Conservation (phyloP, 1,139 yeast genomes). For the Geotrichum restrictum region DNA sequence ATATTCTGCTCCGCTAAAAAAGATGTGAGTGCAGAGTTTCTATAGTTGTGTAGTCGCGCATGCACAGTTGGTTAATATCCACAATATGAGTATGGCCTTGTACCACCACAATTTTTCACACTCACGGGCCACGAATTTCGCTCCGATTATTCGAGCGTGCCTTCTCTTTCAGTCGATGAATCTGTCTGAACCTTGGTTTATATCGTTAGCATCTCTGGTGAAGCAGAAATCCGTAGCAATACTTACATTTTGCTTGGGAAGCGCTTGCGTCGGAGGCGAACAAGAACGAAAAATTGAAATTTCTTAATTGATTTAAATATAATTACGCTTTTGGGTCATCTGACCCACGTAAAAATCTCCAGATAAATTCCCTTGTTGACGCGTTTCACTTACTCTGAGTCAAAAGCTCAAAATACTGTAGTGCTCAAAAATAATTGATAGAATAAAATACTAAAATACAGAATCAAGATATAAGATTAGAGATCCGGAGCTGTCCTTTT, state of each 20-base stretch:
- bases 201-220: too few species aligned
- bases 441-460: not conserved
- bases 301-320: slow-evolving; percentile 12
- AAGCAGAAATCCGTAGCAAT: too few species aligned
- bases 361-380: slow-evolving; percentile 7
- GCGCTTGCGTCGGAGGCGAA: not conserved
- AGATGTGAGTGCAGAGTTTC: slow-evolving; percentile 44
- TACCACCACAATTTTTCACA: not conserved
- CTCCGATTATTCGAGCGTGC: slow-evolving; percentile 9
- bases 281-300: slow-evolving; percentile 6
- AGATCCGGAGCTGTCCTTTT: slow-evolving; percentile 25
- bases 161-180: slow-evolving; percentile 14
- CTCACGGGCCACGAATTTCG: slow-evolving; percentile 34
- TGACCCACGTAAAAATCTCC: not conserved
- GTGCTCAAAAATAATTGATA: not conserved
- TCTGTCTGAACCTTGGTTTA: slow-evolving; percentile 13
- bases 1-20: slow-evolving; percentile 59
- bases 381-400: not conserved
- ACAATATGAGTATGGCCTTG: too few species aligned
- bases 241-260: not conserved
- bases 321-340: not conserved
- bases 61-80: not conserved
- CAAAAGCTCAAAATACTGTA: not conserved
- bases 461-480: slow-evolving; percentile 29
- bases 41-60: too few species aligned